A percentile compares a stretch with the other conserved stretches of the same genome.
These are phyloP conservation scores for Saturnispora sanitii DNA, from an alignment of 805 yeast species.

Conservation along the genomic window DNA sequence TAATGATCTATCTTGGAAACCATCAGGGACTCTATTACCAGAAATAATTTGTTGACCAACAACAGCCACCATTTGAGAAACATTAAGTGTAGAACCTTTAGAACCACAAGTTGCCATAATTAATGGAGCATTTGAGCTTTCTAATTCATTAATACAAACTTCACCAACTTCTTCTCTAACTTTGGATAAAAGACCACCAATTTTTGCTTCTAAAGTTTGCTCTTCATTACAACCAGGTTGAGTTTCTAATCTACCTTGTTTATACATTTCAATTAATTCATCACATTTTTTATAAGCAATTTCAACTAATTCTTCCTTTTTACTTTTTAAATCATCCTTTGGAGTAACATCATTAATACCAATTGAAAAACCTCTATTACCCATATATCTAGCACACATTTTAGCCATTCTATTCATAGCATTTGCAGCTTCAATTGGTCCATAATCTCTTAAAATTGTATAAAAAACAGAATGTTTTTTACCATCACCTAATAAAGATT, in stretches of 20 bases:
- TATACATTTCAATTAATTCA: slow-evolving; percentile 68
- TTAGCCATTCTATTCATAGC: slow-evolving; percentile 99
- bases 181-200: slow-evolving; percentile 90
- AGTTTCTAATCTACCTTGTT: slow-evolving; percentile 84
- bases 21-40: slow-evolving; percentile 98
- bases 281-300: slow-evolving; percentile 86
- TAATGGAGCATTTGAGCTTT: slow-evolving; percentile 85
- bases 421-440: slow-evolving; percentile 89
- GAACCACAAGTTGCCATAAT: slow-evolving; percentile 99
- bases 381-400: slow-evolving; percentile 88
- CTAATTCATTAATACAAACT: slow-evolving; percentile 88
- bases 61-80: slow-evolving; percentile 99
- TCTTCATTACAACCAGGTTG: slow-evolving; percentile 99
- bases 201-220: slow-evolving; percentile 94
- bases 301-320: slow-evolving; percentile 84
- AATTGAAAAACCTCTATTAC: slow-evolving; percentile 92
- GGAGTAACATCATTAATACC: slow-evolving; percentile 98
- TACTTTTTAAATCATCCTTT: slow-evolving; percentile 59
- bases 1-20: slow-evolving; percentile 96
- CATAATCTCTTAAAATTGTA: slow-evolving; percentile 89
- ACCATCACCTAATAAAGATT: slow-evolving; percentile 93
- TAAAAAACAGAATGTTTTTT: slow-evolving; percentile 94
- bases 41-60: slow-evolving; percentile 98
- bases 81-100: slow-evolving; percentile 95
- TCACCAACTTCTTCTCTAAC: slow-evolving; percentile 99